Percentiles rank a stretch among this genome's conserved stretches.
These are phyloP conservation scores for Castanea crenata DNA, from an alignment of 306 rosid genomes.

Conservation along the genomic window DNA sequence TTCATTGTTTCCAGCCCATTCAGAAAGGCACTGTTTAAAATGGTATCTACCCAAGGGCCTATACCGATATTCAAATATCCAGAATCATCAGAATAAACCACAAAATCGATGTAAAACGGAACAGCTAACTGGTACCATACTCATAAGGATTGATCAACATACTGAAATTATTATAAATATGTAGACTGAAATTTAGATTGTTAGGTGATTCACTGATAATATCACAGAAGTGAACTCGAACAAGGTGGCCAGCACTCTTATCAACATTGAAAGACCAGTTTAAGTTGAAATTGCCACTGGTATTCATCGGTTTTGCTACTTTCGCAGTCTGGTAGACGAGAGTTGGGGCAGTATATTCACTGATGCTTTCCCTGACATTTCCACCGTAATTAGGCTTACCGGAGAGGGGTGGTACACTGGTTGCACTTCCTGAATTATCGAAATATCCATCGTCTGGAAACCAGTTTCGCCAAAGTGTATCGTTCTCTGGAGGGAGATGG, in stretches of 20 bases:
- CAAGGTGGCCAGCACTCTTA: conserved; percentile 11
- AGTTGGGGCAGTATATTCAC: conserved; percentile 7
- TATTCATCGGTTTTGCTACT: background rate
- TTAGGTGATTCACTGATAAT: accelerated
- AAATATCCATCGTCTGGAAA: conserved; percentile 4
- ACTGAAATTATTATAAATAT: conserved; percentile 8
- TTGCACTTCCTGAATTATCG: background rate
- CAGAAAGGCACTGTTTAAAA: background rate
- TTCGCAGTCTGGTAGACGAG: conserved; percentile 29
- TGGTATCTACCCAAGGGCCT: background rate
- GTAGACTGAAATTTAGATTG: background rate
- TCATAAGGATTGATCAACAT: accelerated
- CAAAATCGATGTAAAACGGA: conserved; percentile 26
- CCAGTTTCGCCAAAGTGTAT: conserved; percentile 31
- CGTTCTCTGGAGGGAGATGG: background rate
- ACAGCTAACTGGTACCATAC: accelerated
- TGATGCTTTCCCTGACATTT: no score
- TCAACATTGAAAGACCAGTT: conserved; percentile 30
- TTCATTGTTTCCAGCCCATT: conserved; percentile 51
- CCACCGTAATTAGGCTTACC: no score
- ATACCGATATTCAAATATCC: conserved; percentile 27
- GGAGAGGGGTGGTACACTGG: no score
- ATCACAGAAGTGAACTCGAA: conserved; percentile 46
- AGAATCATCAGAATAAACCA: conserved; percentile 22
- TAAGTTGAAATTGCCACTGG: background rate